These are phyloP conservation scores for Calycina herbarum DNA, from an alignment of 2,329 filamentous ascomycete species.

Conservation along the genomic window DNA sequence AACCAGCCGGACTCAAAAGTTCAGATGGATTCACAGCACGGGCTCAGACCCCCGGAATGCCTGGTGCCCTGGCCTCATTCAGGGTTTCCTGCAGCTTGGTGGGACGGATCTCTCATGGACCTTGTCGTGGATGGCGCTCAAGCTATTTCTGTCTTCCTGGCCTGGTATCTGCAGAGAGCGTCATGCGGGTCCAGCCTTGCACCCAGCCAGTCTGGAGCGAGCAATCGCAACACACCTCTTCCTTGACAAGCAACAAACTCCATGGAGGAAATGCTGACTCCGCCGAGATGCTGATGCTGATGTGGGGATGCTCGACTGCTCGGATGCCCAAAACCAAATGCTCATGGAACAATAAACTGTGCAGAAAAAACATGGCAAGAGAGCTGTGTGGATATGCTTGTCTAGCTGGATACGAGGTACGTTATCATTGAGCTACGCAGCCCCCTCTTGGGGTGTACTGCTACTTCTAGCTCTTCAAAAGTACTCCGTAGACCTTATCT, in stretches of 20 bases:
- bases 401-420: neutral
- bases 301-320: neutral
- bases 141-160: slow-evolving; percentile 18
- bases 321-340: neutral
- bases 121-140: neutral
- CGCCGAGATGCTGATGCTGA: neutral
- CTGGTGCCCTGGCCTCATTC: neutral
- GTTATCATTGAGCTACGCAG: neutral
- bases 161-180: slow-evolving; percentile 13
- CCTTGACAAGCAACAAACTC: neutral
- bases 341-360: neutral
- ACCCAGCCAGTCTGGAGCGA: neutral
- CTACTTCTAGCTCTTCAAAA: neutral
- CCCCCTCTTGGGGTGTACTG: neutral
- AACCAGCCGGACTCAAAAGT: neutral
- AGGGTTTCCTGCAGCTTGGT: neutral
- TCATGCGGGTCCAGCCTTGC: slow-evolving; percentile 5
- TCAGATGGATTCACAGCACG: neutral
- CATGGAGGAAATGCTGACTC: slow-evolving; percentile 2
- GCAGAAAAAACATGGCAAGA: neutral
- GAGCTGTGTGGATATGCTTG: neutral
- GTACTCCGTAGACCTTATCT: neutral
- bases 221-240: neutral
- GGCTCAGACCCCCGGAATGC: neutral
- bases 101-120: slow-evolving; percentile 7